Evolutionary conservation across 805 yeast genomes (phyloP).

Genomic region (Saccharomyces jurei): DNA sequence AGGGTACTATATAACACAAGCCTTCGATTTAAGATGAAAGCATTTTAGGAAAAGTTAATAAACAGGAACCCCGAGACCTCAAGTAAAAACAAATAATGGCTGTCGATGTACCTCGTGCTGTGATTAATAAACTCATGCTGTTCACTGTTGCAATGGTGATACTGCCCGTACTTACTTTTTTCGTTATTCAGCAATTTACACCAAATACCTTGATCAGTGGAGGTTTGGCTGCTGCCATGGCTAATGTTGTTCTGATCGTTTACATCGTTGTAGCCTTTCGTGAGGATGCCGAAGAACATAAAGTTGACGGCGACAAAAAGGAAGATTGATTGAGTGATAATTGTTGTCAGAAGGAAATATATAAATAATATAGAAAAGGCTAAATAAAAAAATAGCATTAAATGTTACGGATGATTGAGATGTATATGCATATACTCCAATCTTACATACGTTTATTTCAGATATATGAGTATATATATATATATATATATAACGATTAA

Average conservation of each 20-base stretch:
- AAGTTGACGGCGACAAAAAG: constrained; percentile 30
- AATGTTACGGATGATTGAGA: background rate
- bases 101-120: constrained; percentile 40
- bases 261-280: constrained; percentile 68
- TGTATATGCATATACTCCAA: background rate
- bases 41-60: background rate
- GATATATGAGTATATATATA: constrained; percentile 5
- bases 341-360: background rate
- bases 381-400: background rate
- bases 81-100: constrained; percentile 20
- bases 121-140: constrained; percentile 57
- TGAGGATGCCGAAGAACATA: constrained; percentile 43
- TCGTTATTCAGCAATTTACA: constrained; percentile 38
- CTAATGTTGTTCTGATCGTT: constrained; percentile 65
- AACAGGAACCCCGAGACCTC: background rate
- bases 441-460: constrained; percentile 4
- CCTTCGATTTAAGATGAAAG: background rate
- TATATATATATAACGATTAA: constrained; percentile 5
- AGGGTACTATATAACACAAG: background rate
- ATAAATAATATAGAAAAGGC: background rate
- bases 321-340: constrained; percentile 22
- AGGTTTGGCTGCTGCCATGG: constrained; percentile 70
- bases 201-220: constrained; percentile 60
- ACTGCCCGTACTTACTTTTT: constrained; percentile 58
- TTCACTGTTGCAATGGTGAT: constrained; percentile 73